Base-by-base conservation (phyloP, 2,329 filamentous ascomycete genomes). In the Calonectria pseudoturangicola region DNA sequence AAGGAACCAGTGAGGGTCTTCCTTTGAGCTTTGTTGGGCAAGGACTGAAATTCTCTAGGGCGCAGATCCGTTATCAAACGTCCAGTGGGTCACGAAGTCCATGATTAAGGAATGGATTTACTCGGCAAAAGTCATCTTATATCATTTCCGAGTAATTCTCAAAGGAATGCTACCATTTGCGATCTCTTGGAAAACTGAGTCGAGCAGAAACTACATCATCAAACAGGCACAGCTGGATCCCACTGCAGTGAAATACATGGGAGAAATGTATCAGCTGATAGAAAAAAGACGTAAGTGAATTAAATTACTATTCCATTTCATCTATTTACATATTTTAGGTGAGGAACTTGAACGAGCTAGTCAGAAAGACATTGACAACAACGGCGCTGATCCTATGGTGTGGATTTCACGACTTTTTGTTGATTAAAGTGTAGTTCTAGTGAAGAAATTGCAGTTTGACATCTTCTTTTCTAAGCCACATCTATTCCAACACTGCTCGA, bases 371-470 rank as follows among this genome's bases (percentile, higher is more conserved):
- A 10, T 54, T 8, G 28, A 54, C 7, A 54, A 54, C 36, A 2
- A 33, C 4, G 8, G 21, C 4, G 50, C 50, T 1, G 15, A 54
- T 33, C 50, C 50, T 8, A 21, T 54, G 28, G 50, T 54, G 21
- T 54, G 50, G 50, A 21, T 54, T 54, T 54, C 50, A 54, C 28
- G 50, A 7, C n/a, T 54, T 21, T 54, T 54, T 33, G 5, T 30
- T 28, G 27, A 43, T 18, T 43, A 7, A 18, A 18, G 18, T 18
- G 21, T 21, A 21, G 21, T 21, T 21, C 21, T 21, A 21, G 21
- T 21, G 21, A 21, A 21, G 21, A 21, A 21, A 21, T 21, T 21
- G 21, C 21, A 21, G 21, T 21, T 21, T 21, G 21, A 21, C 21
- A 21, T 21, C 21, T 21, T 21, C 21, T 21, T 21, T 21, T 21